A percentile compares a stretch with the other conserved stretches of the same genome.
Evolutionary conservation across 768 basidiomycete genomes (phyloP).

Genomic region (Naganishia randhawae): DNA sequence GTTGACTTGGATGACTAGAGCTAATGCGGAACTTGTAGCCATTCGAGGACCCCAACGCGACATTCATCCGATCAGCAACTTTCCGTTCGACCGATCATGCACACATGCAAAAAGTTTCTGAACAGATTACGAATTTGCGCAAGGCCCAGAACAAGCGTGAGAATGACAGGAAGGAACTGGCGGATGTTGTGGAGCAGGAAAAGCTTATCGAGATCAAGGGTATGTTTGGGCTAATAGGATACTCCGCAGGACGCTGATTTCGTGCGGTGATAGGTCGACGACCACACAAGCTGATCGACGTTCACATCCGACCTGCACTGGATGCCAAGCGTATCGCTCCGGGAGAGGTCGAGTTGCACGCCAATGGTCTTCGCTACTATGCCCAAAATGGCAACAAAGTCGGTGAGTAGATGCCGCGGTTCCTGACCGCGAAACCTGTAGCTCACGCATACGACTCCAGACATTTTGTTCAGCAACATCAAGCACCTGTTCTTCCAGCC

Average conservation of each 20-base stretch:
- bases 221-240: background rate
- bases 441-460: constrained; percentile 52
- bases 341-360: constrained; percentile 97
- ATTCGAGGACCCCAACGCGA: constrained; percentile 89
- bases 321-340: constrained; percentile 86
- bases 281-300: constrained; percentile 80
- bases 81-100: constrained; percentile 86
- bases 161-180: constrained; percentile 96
- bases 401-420: constrained; percentile 58
- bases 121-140: constrained; percentile 90
- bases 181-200: constrained; percentile 94
- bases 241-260: background rate
- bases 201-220: constrained; percentile 83
- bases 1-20: background rate
- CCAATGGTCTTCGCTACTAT: constrained; percentile 90
- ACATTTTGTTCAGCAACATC: constrained; percentile 92
- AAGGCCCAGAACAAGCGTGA: constrained; percentile 96
- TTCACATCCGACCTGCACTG: constrained; percentile 85
- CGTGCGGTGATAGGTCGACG: constrained; percentile 55
- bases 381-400: constrained; percentile 85
- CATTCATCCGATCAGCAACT: constrained; percentile 90
- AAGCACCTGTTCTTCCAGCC: constrained; percentile 99
- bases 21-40: constrained; percentile 29
- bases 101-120: constrained; percentile 82
- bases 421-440: background rate